Base-by-base conservation (phyloP, 306 rosid species). In the Acacia confusa region DNA sequence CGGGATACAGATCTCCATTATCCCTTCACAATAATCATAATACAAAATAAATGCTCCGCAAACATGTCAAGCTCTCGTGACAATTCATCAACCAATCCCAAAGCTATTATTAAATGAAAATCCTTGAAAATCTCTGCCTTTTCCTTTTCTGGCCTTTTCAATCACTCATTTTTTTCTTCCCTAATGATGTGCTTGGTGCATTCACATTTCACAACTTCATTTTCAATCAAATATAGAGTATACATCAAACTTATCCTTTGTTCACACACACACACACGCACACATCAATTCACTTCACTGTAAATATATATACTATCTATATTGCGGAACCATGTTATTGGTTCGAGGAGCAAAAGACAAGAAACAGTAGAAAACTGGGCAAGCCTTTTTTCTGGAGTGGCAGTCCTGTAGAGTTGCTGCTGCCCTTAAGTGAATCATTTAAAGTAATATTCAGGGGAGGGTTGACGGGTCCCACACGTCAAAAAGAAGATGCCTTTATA, bases 11-110 rank as follows among this genome's bases (percentile, higher is more conserved):
- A 69, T 87, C 88, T 6, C 91, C 86, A 74, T 72, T 87, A 71
- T 93, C 98, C 91, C 98, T 95, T 57, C 83, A 80, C 85, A 77
- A 74, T 82, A 77, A 74, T 82, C 81, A 67, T 63, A 24, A 58
- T 24, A 24, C n/a, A 9, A 32, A 15, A 65, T 22, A 55, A 85
- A 85, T 30, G 12, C 24, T 60, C 70, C 24, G 30, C 67, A 6
- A 17, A 45, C 30, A 48, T 13, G n/a, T 14, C 66, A 58, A 58
- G 2, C 66, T 9, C 66, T 4, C 66, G 6, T 9, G 64, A 64
- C 14, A 47, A 27, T 77, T 69, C 74, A 41, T 20, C 30, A 4
- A n/a, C 4, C 32, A 17, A 9, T 7, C 36, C 11, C 24, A 9
- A 4, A 4, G 6, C 43, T 32, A 67, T 19, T 19, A 36, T 19